These are phyloP conservation scores for Fraxinus platypoda DNA, from an alignment of 305 asterid species.

Conservation along the genomic window DNA sequence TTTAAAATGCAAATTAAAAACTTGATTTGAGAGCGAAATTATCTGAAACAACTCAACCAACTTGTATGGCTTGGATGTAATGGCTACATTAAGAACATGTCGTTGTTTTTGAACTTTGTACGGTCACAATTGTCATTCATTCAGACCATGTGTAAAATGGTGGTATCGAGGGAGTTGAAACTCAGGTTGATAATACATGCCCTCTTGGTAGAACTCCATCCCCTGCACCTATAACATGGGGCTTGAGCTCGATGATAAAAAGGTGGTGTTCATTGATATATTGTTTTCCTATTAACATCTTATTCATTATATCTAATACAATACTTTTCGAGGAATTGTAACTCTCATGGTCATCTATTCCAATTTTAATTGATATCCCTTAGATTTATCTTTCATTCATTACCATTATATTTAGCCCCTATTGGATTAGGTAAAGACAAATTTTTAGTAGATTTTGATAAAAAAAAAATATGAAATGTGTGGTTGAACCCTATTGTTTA, in stretches of 20 bases:
- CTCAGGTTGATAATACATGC: neutral
- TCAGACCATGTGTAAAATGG: neutral
- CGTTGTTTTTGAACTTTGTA: neutral
- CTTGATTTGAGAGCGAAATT: neutral
- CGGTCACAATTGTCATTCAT: neutral
- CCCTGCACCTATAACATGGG: neutral
- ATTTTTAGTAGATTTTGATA: neutral
- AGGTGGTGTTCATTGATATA: neutral
- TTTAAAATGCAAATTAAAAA: neutral
- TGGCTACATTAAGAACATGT: neutral
- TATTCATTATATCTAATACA: neutral
- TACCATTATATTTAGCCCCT: neutral
- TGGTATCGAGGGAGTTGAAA: neutral
- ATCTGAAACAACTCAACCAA: neutral
- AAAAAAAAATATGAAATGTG: no score
- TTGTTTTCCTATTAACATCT: neutral
- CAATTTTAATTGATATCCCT: neutral
- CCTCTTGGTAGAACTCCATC: neutral
- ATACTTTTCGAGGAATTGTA: neutral
- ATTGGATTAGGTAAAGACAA: neutral
- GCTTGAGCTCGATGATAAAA: neutral
- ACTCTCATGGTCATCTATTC: neutral
- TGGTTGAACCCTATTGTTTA: no score
- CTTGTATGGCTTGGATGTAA: neutral
- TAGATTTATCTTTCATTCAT: neutral